Base-by-base conservation (phyloP, 768 basidiomycete genomes). In the Clitopilus hobsonii region DNA sequence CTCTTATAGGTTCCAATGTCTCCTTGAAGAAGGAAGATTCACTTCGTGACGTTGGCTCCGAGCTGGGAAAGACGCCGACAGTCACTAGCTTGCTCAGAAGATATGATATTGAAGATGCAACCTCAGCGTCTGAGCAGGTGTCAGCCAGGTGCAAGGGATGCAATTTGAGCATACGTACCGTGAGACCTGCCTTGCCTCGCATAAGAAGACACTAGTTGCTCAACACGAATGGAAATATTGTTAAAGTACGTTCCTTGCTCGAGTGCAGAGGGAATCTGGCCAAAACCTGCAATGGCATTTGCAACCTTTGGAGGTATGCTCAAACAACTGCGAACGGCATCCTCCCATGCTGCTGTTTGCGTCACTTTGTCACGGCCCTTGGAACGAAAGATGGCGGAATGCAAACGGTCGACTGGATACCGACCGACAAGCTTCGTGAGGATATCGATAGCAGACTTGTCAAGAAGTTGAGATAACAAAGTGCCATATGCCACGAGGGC, bases 301-400 rank as follows among this genome's bases (percentile, higher is more conserved):
- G 89, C 86, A 6, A 89, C 82, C 67, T 85, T 92, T n/a, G 75
- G 74, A 28, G 95, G 93, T 6, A 95, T 69, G 14, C 82, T 75
- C 50, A 85, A 74, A 1, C 86, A 52, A 55, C 82, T 78, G 27
- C 81, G 82, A 22, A 94, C 81, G 59, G 79, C 83, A 60, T 93
- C 88, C 59, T 91, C 88, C 94, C 94, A 97, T 45, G 64, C 62
- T 27, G 66, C 69, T 36, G 65, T 66, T 55, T 67, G 69, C 24
- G 58, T 53, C 38, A 49, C 47, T 1, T 57, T 60, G 49, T 71
- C 65, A 5, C 53, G 38, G 16, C 60, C 28, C 50, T 61, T 49
- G 26, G 45, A 55, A 4, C 53, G 58, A 62, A 79, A 84, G 16
- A 86, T 63, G 10, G 79, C 71, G n/a, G 66, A 61, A 65, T 87